Evolutionary conservation across 805 yeast species (phyloP).

Genomic region (Candida insectorum): DNA sequence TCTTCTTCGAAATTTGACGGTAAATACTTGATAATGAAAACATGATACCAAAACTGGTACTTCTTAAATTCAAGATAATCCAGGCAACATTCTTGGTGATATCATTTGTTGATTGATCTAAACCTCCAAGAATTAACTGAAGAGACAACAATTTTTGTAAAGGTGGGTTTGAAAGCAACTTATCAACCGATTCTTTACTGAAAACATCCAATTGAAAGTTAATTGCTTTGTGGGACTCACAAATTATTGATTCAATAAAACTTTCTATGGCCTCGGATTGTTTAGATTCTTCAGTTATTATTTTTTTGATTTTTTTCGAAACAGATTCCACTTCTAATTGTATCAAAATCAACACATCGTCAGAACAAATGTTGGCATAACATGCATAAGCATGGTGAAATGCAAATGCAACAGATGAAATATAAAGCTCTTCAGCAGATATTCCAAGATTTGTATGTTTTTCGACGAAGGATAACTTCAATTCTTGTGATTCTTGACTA

Average conservation of each 20-base stretch:
- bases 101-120: constrained; percentile 19
- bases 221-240: constrained; percentile 73
- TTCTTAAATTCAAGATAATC: constrained; percentile 63
- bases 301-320: constrained; percentile 9
- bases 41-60: constrained; percentile 69
- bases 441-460: constrained; percentile 12
- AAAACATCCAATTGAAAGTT: constrained; percentile 64
- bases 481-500: constrained; percentile 9
- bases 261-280: constrained; percentile 12
- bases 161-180: constrained; percentile 71
- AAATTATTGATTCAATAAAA: constrained; percentile 43
- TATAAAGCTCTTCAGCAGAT: constrained; percentile 30
- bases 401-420: constrained; percentile 59
- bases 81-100: constrained; percentile 52
- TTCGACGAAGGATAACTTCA: constrained; percentile 19
- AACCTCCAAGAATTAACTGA: constrained; percentile 61
- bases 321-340: constrained; percentile 41
- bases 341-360: constrained; percentile 62
- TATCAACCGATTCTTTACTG: constrained; percentile 72
- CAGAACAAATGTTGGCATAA: constrained; percentile 61
- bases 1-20: constrained; percentile 63
- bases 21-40: constrained; percentile 56
- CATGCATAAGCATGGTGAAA: constrained; percentile 67
- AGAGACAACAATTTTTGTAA: constrained; percentile 68
- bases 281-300: constrained; percentile 11